Evolutionary conservation across 2,329 filamentous ascomycete species (phyloP), one percentile per base, ranked within the genome.

Genomic region (Talaromyces rugulosus): DNA sequence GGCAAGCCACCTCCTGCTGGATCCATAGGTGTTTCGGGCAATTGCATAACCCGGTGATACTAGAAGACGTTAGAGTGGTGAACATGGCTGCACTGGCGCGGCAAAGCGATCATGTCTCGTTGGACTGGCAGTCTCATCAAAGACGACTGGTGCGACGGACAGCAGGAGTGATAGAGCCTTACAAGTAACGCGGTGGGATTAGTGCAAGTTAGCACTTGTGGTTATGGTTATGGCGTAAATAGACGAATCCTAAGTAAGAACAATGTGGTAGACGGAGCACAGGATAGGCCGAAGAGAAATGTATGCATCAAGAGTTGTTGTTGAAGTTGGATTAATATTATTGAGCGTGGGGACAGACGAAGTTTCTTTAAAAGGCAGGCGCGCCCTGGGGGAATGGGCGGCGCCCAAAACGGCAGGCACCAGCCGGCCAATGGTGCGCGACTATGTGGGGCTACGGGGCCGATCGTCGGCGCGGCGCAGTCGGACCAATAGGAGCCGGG

Each of bases 1-100:
- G 61, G 47, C n/a, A 62, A 18, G 34, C 34, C 31, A 18, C 52
- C 33, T 47, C 59, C 61, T 8, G 61, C 52, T 34, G 51, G 36
- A 56, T 56, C 34, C 30, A 44, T 31, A 27, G 57, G 11, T 56
- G 59, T 62, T 59, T 31, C 56, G 42, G 47, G 33, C 9, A 53
- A 59, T 30, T 56, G 56, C 61, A 59, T 59, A 28, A 18, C 56
- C 12, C n/a, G 9, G 9, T 47, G 16, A 36, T 30, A 52, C 61
- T 62, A 52, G 7, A 36, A 56, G 33, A 16, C 44, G 33, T 62
- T 51, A 62, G 57, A 47, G 54, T 36, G 28, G 28, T 33, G 34
- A 5, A 9, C 9, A 12, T 27, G n/a, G 44, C 23, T 9, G 44
- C 23, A 27, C 9, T 3, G 42, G 12, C 14, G 16, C 5, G 34